Conservation (phyloP, 163 green algal genomes). For the Chlamydomonas reinhardtii region DNA sequence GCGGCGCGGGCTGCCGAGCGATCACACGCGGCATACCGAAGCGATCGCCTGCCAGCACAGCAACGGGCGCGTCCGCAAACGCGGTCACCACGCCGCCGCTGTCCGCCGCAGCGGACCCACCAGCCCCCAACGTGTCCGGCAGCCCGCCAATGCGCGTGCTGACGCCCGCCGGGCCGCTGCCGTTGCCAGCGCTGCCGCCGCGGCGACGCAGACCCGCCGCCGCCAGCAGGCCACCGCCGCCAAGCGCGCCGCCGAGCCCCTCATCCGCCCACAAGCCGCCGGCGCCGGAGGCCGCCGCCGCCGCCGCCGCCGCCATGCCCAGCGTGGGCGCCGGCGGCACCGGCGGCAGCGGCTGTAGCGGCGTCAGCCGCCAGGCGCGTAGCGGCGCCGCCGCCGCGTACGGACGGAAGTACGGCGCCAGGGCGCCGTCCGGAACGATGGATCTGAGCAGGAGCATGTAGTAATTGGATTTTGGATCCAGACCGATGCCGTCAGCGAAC, state of each 20-base stretch:
- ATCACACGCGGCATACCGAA: slow-evolving; percentile 15
- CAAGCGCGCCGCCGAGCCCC: too few species aligned
- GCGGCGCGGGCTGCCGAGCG: background rate
- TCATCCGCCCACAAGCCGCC: too few species aligned
- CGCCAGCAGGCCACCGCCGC: too few species aligned
- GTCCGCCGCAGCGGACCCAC: too few species aligned
- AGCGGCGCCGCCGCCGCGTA: slow-evolving; percentile 30
- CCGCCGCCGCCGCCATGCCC: background rate
- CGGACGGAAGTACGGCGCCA: slow-evolving; percentile 23
- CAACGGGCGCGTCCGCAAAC: background rate
- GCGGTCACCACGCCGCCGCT: background rate
- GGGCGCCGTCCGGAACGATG: slow-evolving; percentile 37
- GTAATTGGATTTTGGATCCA: slow-evolving; percentile 13
- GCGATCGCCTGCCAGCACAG: background rate
- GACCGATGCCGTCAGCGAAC: slow-evolving; percentile 20
- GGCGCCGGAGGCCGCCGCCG: too few species aligned
- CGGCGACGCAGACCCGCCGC: background rate
- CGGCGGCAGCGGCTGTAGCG: background rate
- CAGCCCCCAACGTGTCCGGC: too few species aligned
- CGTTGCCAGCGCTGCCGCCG: background rate
- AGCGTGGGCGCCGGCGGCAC: background rate
- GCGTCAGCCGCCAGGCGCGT: slow-evolving; percentile 40
- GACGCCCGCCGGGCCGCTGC: too few species aligned
- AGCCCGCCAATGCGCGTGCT: too few species aligned
- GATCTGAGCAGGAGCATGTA: slow-evolving; percentile 49